Percentiles rank a stretch among this genome's conserved stretches.
Evolutionary conservation across 768 basidiomycete species (phyloP).

Genomic region (Cystofilobasidium bisporidii): DNA sequence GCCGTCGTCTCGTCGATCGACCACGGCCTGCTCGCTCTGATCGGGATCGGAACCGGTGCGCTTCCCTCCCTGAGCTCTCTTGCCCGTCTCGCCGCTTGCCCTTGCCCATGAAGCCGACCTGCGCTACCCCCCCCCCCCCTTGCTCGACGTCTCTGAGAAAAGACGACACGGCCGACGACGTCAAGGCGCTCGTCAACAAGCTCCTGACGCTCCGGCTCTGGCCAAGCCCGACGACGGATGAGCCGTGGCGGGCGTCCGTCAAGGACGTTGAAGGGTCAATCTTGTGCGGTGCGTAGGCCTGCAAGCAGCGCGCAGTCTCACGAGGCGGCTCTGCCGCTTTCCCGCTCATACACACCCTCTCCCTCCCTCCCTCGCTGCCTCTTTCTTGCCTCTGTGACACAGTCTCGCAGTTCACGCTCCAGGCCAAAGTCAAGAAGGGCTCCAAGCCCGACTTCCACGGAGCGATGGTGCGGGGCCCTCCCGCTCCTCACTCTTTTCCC

Average conservation of each 20-base stretch:
- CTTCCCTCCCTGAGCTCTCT: too few species aligned
- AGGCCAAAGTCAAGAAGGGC: constrained; percentile 78
- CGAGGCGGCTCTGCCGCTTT: too few species aligned
- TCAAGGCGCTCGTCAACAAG: constrained; percentile 65
- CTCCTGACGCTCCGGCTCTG: constrained; percentile 65
- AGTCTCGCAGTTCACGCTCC: constrained; percentile 81
- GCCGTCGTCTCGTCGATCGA: constrained; percentile 72
- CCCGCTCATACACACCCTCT: too few species aligned
- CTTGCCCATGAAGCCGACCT: background rate
- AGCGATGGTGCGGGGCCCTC: constrained; percentile 62
- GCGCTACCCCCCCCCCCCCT: background rate
- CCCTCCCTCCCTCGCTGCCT: too few species aligned
- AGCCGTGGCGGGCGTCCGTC: constrained; percentile 71
- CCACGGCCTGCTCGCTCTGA: constrained; percentile 75
- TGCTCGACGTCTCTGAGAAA: background rate
- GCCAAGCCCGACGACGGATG: constrained; percentile 21
- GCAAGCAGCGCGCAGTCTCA: background rate
- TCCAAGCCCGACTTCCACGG: constrained; percentile 86
- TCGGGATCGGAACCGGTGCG: constrained; percentile 76
- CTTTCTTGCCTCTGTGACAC: too few species aligned
- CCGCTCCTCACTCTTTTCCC: background rate
- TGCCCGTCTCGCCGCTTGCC: background rate
- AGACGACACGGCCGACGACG: constrained; percentile 76
- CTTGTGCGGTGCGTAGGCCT: constrained; percentile 53
- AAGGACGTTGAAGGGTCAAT: constrained; percentile 83